Evolutionary conservation across 495 filamentous ascomycete genomes (phyloP).

Genomic region (Xylaria castorea): DNA sequence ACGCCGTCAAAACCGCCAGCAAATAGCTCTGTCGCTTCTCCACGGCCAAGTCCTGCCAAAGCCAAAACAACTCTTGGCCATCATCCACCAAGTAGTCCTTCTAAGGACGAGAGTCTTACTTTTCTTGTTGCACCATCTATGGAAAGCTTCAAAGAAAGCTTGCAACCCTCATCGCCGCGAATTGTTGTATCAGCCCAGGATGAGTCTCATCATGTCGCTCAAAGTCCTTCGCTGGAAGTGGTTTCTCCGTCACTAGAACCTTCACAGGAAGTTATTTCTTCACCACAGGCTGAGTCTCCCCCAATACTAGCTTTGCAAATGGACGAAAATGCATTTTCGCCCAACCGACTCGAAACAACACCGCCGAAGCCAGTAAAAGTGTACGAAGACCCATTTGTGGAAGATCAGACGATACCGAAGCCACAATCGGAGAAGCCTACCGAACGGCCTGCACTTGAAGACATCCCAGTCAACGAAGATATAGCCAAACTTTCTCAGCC

Average conservation of each 20-base stretch:
- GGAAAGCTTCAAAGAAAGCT: conserved; percentile 13
- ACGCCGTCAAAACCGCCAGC: conserved; percentile 43
- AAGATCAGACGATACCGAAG: conserved; percentile 50
- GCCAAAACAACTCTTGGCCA: conserved; percentile 34
- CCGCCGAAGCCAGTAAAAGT: conserved; percentile 56
- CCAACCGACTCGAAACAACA: conserved; percentile 38
- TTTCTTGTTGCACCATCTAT: conserved; percentile 36
- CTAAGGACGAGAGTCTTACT: conserved; percentile 60
- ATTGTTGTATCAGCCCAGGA: conserved; percentile 17
- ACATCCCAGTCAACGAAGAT: conserved; percentile 61
- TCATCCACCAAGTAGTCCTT: conserved; percentile 46
- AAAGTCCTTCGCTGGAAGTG: neutral
- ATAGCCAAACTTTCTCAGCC: conserved; percentile 47
- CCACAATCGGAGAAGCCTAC: conserved; percentile 35
- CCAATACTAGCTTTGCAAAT: neutral
- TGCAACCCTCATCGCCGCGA: conserved; percentile 7
- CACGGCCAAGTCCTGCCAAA: conserved; percentile 36
- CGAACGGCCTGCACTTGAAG: conserved; percentile 55
- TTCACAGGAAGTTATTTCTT: conserved; percentile 21
- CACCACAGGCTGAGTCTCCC: conserved; percentile 27
- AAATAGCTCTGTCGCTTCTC: conserved; percentile 40
- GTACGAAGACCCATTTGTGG: conserved; percentile 66
- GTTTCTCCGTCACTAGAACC: neutral
- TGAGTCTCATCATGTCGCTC: neutral
- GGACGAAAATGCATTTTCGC: conserved; percentile 22